Evolutionary conservation across 2,329 filamentous ascomycete genomes (phyloP).

Genomic region (Paracoccidioides lutzii): DNA sequence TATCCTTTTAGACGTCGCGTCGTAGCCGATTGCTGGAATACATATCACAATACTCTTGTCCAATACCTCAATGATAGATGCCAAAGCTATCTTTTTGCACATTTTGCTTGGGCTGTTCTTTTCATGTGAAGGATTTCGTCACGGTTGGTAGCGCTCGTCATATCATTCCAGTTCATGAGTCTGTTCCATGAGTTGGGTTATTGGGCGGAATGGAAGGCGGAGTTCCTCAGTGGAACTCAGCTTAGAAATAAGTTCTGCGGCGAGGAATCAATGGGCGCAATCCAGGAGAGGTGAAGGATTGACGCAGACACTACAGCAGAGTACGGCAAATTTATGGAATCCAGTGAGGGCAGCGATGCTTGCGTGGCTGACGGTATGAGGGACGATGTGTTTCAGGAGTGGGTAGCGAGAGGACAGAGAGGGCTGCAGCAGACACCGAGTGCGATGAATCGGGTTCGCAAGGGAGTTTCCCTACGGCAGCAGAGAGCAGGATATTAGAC

Average conservation of each 20-base stretch:
- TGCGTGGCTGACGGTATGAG: neutral
- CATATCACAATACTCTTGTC: neutral
- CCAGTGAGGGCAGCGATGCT: neutral
- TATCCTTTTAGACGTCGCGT: neutral
- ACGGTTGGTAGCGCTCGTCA: neutral
- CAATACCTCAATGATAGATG: neutral
- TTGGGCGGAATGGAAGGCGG: neutral
- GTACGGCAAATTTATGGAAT: neutral
- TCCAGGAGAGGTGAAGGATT: neutral
- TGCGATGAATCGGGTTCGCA: too few relatives aligned
- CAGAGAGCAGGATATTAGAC: too few relatives aligned
- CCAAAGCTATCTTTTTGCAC: conserved; percentile 4
- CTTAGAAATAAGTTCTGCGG: neutral
- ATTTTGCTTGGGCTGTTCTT: conserved; percentile 3
- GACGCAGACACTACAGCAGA: neutral
- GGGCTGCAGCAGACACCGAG: neutral
- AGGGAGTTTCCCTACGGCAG: too few relatives aligned
- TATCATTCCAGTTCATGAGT: neutral
- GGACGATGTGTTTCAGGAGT: neutral
- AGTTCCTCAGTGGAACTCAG: neutral
- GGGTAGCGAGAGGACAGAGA: neutral
- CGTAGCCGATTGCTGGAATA: conserved; percentile 4
- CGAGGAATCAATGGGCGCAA: neutral
- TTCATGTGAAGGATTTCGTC: neutral
- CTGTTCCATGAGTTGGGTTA: neutral